Conservation (phyloP, 108 stramenopile genomes). For the Cyclotella sp. region DNA sequence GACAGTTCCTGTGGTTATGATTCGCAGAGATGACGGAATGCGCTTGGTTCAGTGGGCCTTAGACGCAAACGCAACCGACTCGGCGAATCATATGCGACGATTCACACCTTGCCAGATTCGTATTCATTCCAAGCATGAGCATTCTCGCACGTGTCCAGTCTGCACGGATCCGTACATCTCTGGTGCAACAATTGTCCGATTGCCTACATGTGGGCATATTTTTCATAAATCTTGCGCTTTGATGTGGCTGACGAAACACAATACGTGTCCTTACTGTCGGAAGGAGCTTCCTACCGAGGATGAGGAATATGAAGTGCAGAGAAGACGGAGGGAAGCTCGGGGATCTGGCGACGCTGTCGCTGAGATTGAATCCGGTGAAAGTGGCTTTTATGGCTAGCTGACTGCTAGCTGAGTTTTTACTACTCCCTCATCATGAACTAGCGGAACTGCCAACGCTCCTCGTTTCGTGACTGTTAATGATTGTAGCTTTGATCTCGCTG, state of each 20-base stretch:
- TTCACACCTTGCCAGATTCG: conserved; percentile 40
- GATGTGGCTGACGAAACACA: conserved; percentile 77
- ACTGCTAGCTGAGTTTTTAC: too few relatives aligned
- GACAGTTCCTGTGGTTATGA: conserved; percentile 80
- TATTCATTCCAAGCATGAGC: conserved; percentile 26
- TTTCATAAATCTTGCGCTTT: conserved; percentile 87
- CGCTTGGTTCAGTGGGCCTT: conserved; percentile 26
- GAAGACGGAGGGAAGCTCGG: conserved; percentile 50
- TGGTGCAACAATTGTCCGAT: conserved; percentile 64
- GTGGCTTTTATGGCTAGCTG: conserved; percentile 35
- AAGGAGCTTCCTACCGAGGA: conserved; percentile 87
- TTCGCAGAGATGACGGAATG: conserved; percentile 65
- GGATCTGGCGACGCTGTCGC: background rate
- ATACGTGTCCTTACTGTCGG: conserved; percentile 89
- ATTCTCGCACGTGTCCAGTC: conserved; percentile 67
- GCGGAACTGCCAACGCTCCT: too few relatives aligned
- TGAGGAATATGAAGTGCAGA: conserved; percentile 74
- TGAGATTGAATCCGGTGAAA: background rate
- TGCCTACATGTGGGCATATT: conserved; percentile 79
- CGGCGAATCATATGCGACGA: background rate
- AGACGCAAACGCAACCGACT: background rate
- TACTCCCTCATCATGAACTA: too few relatives aligned
- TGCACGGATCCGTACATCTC: conserved; percentile 66
- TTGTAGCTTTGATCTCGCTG: too few relatives aligned
- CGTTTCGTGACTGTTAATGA: too few relatives aligned